Evolutionary conservation across 495 filamentous ascomycete species (phyloP), one percentile per base, ranked within the genome.

Genomic region (Mytilinidion resinicola): DNA sequence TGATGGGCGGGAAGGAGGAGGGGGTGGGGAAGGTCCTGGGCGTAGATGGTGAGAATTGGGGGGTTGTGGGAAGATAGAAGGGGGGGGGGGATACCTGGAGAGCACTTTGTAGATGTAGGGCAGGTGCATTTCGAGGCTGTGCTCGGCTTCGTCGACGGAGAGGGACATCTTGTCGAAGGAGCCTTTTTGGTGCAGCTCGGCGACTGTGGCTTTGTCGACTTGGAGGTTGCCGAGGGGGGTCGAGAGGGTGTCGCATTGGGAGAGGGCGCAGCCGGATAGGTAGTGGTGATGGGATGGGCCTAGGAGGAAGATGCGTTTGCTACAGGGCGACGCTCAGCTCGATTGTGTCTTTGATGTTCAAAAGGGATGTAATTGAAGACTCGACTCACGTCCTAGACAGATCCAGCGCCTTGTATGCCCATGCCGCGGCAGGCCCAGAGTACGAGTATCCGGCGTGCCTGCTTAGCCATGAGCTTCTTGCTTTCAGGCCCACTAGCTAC

Each of bases 361-460:
- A 30, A 30, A 30, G 25, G 6, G 6, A 30, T 2, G 25, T 30
- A 30, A 30, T 30, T 30, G 25, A 30, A 30, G 25, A 21, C 20
- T 19, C 30, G 39, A 65, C 77, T 73, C 72, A 89, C 86, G 86
- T 87, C 61, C 84, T 83, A 17, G 85, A 85, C 42, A 96, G 76
- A 71, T 99, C 92, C 54, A 95, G 84, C 4, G 84, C 80, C 70
- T 89, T 92, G 75, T 99, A 99, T 44, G 93, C 93, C 82, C 90
- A 96, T 48, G 91, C 93, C 51, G 95, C 92, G 61, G 90, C 90
- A 30, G 90, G 84, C 34, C 93, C 93, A 14, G 92, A 97, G 74
- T 96, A 99, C 3, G 88, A 80, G 77, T 96, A 99, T 33, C 93
- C 95, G 54, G 95, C 93, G 71, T 99, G 93, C 59, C 93, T 97